Conservation (phyloP, 495 filamentous ascomycete species). For the Daldinia childiae region DNA sequence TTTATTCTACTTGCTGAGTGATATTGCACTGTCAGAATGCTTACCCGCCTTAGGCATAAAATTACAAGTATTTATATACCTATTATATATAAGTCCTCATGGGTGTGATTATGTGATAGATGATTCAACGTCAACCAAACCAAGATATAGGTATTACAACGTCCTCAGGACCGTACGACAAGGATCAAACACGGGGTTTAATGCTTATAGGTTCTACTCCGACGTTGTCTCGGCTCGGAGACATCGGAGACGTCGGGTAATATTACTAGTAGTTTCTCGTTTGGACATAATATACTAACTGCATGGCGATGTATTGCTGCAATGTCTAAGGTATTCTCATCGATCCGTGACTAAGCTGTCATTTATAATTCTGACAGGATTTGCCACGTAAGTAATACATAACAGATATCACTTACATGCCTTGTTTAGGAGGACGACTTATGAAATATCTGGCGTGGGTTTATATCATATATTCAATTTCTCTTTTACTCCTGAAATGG, state of each 20-base stretch:
- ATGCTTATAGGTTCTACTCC: no score
- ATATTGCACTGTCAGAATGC: no score
- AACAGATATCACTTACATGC: neutral
- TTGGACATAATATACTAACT: no score
- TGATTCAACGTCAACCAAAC: no score
- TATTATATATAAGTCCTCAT: no score
- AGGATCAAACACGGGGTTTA: neutral
- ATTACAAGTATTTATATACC: no score
- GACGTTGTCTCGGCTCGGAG: conserved; percentile 33
- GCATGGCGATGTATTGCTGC: conserved; percentile 4
- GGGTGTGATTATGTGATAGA: no score
- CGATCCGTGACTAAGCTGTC: no score
- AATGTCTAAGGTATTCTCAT: no score
- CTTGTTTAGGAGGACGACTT: neutral
- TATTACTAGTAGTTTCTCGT: neutral
- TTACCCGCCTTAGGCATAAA: no score
- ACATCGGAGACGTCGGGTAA: conserved; percentile 28
- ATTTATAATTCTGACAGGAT: no score
- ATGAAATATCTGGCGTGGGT: neutral
- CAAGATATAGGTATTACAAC: neutral
- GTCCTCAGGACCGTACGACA: neutral
- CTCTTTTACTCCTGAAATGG: neutral
- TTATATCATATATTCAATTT: neutral
- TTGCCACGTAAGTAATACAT: neutral
- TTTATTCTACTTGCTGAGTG: no score